Evolutionary conservation across 2,329 filamentous ascomycete genomes (phyloP), one percentile per base, ranked within the genome.

Genomic region (Aspergillus jensenii): DNA sequence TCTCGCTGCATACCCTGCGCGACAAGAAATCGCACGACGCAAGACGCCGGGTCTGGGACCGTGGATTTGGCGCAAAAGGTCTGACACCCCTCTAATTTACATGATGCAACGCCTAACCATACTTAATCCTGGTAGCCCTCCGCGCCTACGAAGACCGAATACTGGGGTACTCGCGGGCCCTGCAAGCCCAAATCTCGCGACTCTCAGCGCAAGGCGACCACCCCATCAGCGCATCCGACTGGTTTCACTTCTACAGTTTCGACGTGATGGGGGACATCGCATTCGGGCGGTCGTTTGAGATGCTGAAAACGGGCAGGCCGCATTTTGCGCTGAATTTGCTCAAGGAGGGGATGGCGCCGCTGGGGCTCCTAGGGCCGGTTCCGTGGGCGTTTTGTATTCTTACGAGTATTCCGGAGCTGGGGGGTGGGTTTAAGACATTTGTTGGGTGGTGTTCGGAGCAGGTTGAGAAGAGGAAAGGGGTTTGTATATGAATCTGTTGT

Each of bases 231-330:
- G 54, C 47, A 2, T 37, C 47, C 1, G 46, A 44, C 8, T 45
- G 47, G 39, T 56, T 51, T 31, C 44, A 51, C 6, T 51, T 50
- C 11, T 40, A 31, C 37, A 56, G 54, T 37, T 56, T 51, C 19
- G 54, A 56, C 8, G 54, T 56, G 35, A 56, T 56, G 54, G 47
- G 54, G 1, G 54, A 51, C 39, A 5, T 56, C 11, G 54, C 23
- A 4, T 33, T 56, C 3, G 54, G 54, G 3, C 39, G 50, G 31
- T 15, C 35, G 12, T 55, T 55, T 19, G n/a, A 56, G 17, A 51
- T 51, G 52, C 12, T 55, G 33, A 7, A 33, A 14, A 31, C 31
- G 3, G 52, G 43, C 3, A 44, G 11, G 15, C 19, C 33, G 8
- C 44, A 35, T 14, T 55, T 21, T 19, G 37, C 43, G 6, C 37